These are phyloP conservation scores for Rubia tinctorum DNA, from an alignment of 305 asterid species.

Conservation along the genomic window DNA sequence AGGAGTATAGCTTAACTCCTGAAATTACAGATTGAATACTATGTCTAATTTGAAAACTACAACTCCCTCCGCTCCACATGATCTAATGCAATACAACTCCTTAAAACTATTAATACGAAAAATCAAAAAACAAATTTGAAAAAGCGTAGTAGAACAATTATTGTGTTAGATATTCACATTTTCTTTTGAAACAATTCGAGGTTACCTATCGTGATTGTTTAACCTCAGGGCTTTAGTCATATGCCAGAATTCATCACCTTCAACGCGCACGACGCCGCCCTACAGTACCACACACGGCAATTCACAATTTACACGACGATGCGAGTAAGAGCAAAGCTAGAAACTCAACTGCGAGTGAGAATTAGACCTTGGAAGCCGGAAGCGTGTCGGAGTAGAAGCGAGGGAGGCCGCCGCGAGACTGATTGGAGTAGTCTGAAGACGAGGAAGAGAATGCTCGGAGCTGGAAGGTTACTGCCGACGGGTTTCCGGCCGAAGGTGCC, in stretches of 20 bases:
- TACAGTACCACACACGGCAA: slow-evolving; percentile 26
- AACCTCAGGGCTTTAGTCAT: slow-evolving; percentile 83
- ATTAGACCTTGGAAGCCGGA: slow-evolving; percentile 51
- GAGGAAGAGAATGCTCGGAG: slow-evolving; percentile 55
- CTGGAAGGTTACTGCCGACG: slow-evolving; percentile 13
- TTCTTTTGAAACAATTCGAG: not conserved
- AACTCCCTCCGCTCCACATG: not conserved
- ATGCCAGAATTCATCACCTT: slow-evolving; percentile 97
- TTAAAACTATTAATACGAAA: not conserved
- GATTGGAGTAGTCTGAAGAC: slow-evolving; percentile 54
- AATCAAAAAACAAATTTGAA: not conserved
- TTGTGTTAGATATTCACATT: not conserved
- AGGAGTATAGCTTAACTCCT: not conserved
- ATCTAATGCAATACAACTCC: not conserved
- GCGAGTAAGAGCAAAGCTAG: not conserved
- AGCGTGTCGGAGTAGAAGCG: slow-evolving; percentile 78
- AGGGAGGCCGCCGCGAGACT: slow-evolving; percentile 91
- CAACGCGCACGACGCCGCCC: slow-evolving; percentile 76
- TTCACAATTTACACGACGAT: not conserved
- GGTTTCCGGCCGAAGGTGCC: slow-evolving; percentile 14
- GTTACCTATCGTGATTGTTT: slow-evolving; percentile 69
- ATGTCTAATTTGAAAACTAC: not conserved
- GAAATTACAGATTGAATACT: not conserved
- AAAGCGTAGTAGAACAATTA: not conserved
- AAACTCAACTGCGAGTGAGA: not conserved